Percentiles rank a stretch among this genome's conserved stretches.
phyloP scores from a whole-genome alignment of 371 early-diverging fungal species.

The Dichotomocladium elegans region DNA sequence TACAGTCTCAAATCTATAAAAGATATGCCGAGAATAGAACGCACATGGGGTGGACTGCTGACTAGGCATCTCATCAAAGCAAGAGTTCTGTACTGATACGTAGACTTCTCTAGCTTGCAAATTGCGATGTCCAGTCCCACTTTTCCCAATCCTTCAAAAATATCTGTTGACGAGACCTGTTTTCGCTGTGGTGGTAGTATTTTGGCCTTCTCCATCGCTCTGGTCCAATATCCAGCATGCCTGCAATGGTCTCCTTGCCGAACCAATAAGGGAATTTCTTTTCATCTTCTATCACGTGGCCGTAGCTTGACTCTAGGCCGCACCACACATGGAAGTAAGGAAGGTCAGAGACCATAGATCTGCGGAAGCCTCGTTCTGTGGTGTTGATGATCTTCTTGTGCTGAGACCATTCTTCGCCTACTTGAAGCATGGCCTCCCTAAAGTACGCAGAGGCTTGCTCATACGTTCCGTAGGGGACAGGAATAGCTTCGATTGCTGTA shows the following conservation, averaged over 20 bases:
- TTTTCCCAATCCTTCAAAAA: constrained; percentile 73
- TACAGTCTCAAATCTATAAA: not conserved
- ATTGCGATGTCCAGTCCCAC: constrained; percentile 85
- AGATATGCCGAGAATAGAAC: too few species aligned
- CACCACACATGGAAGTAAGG: constrained; percentile 98
- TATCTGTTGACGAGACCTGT: constrained; percentile 51
- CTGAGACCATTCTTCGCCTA: constrained; percentile 90
- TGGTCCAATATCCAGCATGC: constrained; percentile 77
- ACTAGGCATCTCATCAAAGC: too few species aligned
- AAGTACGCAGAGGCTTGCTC: constrained; percentile 86
- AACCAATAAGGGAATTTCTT: constrained; percentile 80
- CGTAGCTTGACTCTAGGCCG: constrained; percentile 81
- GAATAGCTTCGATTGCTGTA: constrained; percentile 87
- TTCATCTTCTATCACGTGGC: constrained; percentile 93
- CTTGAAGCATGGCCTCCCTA: constrained; percentile 32
- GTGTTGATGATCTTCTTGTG: constrained; percentile 90
- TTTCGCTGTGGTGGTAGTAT: constrained; percentile 52
- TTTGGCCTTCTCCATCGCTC: constrained; percentile 72
- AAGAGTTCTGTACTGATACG: too few species aligned
- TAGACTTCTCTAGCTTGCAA: too few species aligned
- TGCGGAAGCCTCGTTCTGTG: constrained; percentile 63
- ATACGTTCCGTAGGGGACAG: constrained; percentile 73
- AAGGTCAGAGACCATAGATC: constrained; percentile 67
- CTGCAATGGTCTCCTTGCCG: constrained; percentile 78
- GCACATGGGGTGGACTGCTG: too few species aligned